Conservation (phyloP, 129 eudicot species). For the Helianthus tuberosus region DNA sequence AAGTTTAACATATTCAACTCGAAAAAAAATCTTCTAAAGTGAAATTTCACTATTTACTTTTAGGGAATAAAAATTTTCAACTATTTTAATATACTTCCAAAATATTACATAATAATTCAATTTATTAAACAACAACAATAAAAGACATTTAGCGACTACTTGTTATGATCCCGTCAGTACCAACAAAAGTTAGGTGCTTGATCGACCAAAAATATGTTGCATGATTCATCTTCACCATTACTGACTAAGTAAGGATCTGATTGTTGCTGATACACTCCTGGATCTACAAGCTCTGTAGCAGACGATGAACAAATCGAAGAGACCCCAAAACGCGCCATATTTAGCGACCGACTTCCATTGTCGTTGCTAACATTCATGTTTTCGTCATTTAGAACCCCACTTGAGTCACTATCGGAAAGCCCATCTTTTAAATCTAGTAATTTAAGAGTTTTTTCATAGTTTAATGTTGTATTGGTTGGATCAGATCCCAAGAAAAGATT, state of each 20-base stretch:
- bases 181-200: constrained; percentile 65
- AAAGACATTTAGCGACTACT: constrained; percentile 21
- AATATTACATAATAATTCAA: constrained; percentile 31
- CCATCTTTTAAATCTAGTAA: constrained; percentile 43
- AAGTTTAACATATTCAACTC: too few species aligned
- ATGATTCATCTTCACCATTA: constrained; percentile 45
- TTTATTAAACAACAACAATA: constrained; percentile 18
- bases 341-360: constrained; percentile 27
- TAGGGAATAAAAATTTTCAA: not conserved
- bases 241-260: constrained; percentile 37
- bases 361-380: constrained; percentile 15
- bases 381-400: constrained; percentile 50
- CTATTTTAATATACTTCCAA: constrained; percentile 26
- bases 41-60: too few species aligned
- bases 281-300: constrained; percentile 29
- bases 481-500: constrained; percentile 35
- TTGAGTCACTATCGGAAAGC: constrained; percentile 52
- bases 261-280: constrained; percentile 41
- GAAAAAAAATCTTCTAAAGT: too few species aligned
- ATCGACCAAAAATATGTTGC: constrained; percentile 66
- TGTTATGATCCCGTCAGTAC: constrained; percentile 48
- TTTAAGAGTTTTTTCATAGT: constrained; percentile 29
- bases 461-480: constrained; percentile 37
- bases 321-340: constrained; percentile 24
- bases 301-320: constrained; percentile 30